Percentiles rank a stretch among this genome's conserved stretches.
Conservation (phyloP, 2,329 filamentous ascomycete genomes). For the Stemphylium lycopersici region DNA sequence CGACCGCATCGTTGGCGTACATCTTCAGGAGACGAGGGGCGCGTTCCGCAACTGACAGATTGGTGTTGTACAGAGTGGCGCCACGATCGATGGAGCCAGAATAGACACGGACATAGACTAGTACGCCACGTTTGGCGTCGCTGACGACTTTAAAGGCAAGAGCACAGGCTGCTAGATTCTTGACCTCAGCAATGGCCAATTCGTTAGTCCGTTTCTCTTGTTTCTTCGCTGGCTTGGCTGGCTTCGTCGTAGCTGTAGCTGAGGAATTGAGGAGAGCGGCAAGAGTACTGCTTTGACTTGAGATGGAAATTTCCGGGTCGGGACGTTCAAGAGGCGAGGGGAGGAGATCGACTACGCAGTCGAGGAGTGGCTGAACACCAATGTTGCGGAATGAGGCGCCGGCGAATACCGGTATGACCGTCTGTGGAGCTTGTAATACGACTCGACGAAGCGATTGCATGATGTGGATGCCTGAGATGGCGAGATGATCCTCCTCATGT, state of each 20-base stretch:
- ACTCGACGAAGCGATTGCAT: constrained; percentile 75
- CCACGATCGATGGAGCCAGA: constrained; percentile 79
- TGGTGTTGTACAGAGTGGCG: constrained; percentile 83
- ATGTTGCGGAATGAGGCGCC: constrained; percentile 94
- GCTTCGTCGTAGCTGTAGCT: constrained; percentile 26
- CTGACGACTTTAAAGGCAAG: constrained; percentile 93
- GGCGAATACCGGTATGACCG: constrained; percentile 84
- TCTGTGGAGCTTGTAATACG: constrained; percentile 70
- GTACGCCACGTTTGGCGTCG: constrained; percentile 80
- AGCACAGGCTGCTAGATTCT: constrained; percentile 71
- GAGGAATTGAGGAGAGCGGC: constrained; percentile 52
- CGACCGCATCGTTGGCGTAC: constrained; percentile 84
- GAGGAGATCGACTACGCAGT: constrained; percentile 85
- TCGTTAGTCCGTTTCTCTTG: constrained; percentile 9
- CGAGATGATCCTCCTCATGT: constrained; percentile 72
- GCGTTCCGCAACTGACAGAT: constrained; percentile 77
- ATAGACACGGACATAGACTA: constrained; percentile 93
- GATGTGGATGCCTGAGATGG: constrained; percentile 70
- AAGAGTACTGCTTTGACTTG: constrained; percentile 61
- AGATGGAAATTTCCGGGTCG: constrained; percentile 76
- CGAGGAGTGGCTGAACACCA: constrained; percentile 88
- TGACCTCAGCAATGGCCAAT: constrained; percentile 46
- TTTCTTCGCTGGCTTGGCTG: constrained; percentile 19
- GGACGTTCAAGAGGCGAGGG: constrained; percentile 82
- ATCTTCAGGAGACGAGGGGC: constrained; percentile 85